Percentiles rank a stretch among this genome's conserved stretches.
phyloP scores from a whole-genome alignment of 2,329 filamentous ascomycete genomes.

The Graphiopsis chlorocephala region DNA sequence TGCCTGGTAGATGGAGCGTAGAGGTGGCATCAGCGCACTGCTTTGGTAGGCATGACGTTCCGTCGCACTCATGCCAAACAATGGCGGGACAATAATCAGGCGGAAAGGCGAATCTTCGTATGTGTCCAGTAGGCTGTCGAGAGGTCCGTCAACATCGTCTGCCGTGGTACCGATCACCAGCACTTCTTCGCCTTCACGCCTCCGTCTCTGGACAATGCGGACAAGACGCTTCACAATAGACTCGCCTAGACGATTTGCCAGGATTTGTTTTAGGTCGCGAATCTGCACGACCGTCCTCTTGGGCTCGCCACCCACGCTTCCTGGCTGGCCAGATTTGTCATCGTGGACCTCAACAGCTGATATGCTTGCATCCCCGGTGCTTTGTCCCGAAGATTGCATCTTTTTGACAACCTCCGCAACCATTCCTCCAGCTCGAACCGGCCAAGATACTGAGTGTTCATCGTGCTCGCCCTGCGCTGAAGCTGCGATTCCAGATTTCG shows the following conservation, averaged over 20 bases:
- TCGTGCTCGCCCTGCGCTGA: not conserved
- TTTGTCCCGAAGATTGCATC: not conserved
- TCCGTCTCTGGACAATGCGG: conserved; percentile 67
- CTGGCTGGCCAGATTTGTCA: not conserved
- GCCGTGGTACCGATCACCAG: conserved; percentile 78
- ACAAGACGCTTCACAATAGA: conserved; percentile 69
- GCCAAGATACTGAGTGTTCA: not conserved
- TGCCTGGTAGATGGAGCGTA: conserved; percentile 6
- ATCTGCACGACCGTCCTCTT: conserved; percentile 62
- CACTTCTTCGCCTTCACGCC: conserved; percentile 68
- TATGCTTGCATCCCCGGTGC: not conserved
- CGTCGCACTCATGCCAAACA: conserved; percentile 31
- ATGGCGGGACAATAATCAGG: conserved; percentile 55
- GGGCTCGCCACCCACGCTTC: not conserved
- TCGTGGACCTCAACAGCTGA: not conserved
- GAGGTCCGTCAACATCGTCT: conserved; percentile 34
- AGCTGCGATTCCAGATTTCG: not conserved
- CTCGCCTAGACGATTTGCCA: conserved; percentile 64
- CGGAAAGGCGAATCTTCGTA: conserved; percentile 49
- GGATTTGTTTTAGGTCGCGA: conserved; percentile 76
- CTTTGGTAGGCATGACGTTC: conserved; percentile 17
- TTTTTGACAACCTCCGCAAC: not conserved
- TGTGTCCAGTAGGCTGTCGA: conserved; percentile 41
- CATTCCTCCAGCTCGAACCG: not conserved
- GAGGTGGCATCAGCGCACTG: conserved; percentile 13